phyloP scores from a whole-genome alignment of 2,329 filamentous ascomycete species.

The Lasiodiplodia citricola region DNA sequence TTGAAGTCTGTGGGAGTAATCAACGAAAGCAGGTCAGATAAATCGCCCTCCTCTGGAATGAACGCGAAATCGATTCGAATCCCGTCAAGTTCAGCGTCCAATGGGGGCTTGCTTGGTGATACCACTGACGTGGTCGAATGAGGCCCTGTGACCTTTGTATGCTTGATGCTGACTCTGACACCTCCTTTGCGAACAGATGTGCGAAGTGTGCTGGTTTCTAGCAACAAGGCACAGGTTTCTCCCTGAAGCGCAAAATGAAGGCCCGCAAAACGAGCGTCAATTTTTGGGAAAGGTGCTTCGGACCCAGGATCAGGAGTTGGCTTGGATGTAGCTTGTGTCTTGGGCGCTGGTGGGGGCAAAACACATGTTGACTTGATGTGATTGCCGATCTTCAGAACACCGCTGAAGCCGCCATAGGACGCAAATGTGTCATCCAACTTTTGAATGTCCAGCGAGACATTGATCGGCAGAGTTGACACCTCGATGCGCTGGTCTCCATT shows the following conservation, averaged over 20 bases:
- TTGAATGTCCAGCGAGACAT: conserved; percentile 77
- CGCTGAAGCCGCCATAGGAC: conserved; percentile 90
- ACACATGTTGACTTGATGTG: conserved; percentile 80
- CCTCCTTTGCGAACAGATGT: conserved; percentile 75
- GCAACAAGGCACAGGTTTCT: conserved; percentile 72
- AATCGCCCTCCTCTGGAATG: conserved; percentile 76
- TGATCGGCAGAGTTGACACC: conserved; percentile 70
- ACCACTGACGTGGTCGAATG: conserved; percentile 57
- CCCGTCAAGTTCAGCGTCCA: conserved; percentile 63
- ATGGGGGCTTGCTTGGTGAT: conserved; percentile 52
- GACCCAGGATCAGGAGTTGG: conserved; percentile 30
- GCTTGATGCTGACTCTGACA: conserved; percentile 74
- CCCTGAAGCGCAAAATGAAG: conserved; percentile 78
- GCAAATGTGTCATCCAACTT: conserved; percentile 84
- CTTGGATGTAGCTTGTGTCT: conserved; percentile 32
- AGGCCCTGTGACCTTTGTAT: conserved; percentile 76
- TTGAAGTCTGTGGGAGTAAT: conserved; percentile 92
- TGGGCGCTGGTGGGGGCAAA: conserved; percentile 42
- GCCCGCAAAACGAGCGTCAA: conserved; percentile 78
- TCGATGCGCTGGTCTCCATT: conserved; percentile 33
- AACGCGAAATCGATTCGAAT: conserved; percentile 75
- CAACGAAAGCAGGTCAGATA: conserved; percentile 80
- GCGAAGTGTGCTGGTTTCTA: conserved; percentile 84
- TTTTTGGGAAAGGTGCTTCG: conserved; percentile 57
- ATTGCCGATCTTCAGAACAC: conserved; percentile 84